Evolutionary conservation across 129 eudicot species (phyloP).

Genomic region (Centaurea solstitialis): DNA sequence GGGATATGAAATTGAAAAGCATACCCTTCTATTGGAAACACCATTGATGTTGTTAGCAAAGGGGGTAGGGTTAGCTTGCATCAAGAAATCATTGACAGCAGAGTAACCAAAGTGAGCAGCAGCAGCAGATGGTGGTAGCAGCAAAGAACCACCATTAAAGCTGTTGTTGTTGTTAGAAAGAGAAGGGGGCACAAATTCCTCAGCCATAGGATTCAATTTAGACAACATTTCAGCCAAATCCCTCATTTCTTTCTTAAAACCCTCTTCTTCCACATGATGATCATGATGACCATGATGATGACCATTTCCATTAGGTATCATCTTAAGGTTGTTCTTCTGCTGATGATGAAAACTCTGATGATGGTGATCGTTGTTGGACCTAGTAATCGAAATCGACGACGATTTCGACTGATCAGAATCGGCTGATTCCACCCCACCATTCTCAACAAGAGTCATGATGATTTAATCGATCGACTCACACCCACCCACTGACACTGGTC

Average conservation of each 20-base stretch:
- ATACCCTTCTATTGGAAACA: slow-evolving; percentile 50
- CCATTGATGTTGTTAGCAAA: slow-evolving; percentile 49
- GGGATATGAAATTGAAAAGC: not conserved
- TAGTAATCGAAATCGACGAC: slow-evolving; percentile 17
- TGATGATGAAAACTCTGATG: slow-evolving; percentile 26
- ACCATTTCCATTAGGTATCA: slow-evolving; percentile 23
- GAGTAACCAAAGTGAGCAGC: slow-evolving; percentile 53
- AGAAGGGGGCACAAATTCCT: slow-evolving; percentile 82
- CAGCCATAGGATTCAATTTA: slow-evolving; percentile 83
- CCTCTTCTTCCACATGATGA: slow-evolving; percentile 51
- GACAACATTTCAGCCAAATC: slow-evolving; percentile 88
- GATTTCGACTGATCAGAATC: slow-evolving; percentile 53
- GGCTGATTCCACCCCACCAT: slow-evolving; percentile 51
- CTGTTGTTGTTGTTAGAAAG: slow-evolving; percentile 11
- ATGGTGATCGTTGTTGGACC: slow-evolving; percentile 33
- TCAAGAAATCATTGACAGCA: slow-evolving; percentile 40
- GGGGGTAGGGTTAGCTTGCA: slow-evolving; percentile 44
- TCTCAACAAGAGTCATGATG: slow-evolving; percentile 81
- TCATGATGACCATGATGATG: slow-evolving; percentile 28
- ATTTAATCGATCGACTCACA: slow-evolving; percentile 20
- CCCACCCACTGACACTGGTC: slow-evolving; percentile 25
- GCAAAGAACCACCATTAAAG: slow-evolving; percentile 28
- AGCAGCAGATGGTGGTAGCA: slow-evolving; percentile 31
- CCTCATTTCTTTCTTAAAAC: slow-evolving; percentile 69
- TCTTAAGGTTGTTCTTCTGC: too few relatives aligned